Evolutionary conservation across 2,329 filamentous ascomycete species (phyloP), one percentile per base, ranked within the genome.

Genomic region (Colletotrichum lupini): DNA sequence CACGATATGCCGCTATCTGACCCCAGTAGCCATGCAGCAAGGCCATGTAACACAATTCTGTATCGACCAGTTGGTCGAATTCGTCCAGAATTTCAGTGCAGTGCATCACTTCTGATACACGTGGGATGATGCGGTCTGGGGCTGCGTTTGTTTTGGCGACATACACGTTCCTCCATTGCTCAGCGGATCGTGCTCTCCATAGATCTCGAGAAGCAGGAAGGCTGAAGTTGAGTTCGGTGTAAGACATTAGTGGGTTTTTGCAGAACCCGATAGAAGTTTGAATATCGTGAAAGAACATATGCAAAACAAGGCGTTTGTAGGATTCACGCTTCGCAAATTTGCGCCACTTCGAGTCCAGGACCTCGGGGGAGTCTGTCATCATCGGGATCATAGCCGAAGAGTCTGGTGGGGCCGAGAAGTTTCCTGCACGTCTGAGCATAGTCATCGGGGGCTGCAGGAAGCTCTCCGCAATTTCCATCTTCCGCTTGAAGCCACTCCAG

Each of bases 401-500:
- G n/a, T 73, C 71, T 3, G 71, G 60, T 6, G 61, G 67, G 8
- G 71, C 67, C 30, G 71, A 77, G 60, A 83, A 80, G 59, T 78
- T 80, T 5, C 81, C 80, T 22, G 78, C 78, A 0, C 82, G 78
- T 2, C 82, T 77, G 55, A 83, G 70, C 79, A 84, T 84, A 1
- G 82, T 84, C 6, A 84, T 55, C 0, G 81, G 69, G 0, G 81
- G 80, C 35, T 81, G 78, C 32, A 82, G 76, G 63, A 83, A 82
- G 35, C 80, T 81, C 59, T 84, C 83, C 5, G 81, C 80, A n/a
- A 84, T 82, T 62, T 84, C 82, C 6, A 83, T 80, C 35, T 84
- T 84, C 1, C 82, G 77, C 14, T 77, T 79, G 16, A 81, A 77
- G 1, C 83, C 82, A 58, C 82, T 83, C 82, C 83, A 84, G 0